Evolutionary conservation across 768 basidiomycete species (phyloP).

Genomic region (Termitomyces sp.): DNA sequence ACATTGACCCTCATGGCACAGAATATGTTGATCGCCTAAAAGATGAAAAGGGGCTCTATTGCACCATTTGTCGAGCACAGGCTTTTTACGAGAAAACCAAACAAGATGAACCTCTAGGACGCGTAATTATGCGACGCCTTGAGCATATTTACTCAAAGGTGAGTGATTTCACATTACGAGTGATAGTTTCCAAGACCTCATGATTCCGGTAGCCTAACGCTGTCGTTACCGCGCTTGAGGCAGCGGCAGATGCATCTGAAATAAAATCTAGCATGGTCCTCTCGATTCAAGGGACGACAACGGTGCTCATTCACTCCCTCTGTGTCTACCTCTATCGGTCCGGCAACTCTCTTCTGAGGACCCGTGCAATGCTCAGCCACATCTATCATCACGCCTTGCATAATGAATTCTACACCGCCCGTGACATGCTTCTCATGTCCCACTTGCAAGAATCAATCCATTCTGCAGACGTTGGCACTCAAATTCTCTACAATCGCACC

Average conservation of each 20-base stretch:
- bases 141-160: constrained; percentile 99
- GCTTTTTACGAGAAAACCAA: constrained; percentile 81
- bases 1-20: constrained; percentile 98
- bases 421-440: constrained; percentile 98
- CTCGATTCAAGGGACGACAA: constrained; percentile 47
- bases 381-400: constrained; percentile 96
- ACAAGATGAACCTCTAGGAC: constrained; percentile 72
- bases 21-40: constrained; percentile 97
- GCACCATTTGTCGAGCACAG: constrained; percentile 89
- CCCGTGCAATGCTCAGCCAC: constrained; percentile 95
- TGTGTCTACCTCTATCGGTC: constrained; percentile 92
- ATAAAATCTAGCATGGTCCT: constrained; percentile 62
- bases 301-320: constrained; percentile 79
- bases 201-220: constrained; percentile 71
- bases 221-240: constrained; percentile 86
- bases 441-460: constrained; percentile 96
- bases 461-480: constrained; percentile 93
- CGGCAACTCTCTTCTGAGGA: constrained; percentile 86
- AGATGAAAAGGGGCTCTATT: constrained; percentile 92
- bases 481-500: constrained; percentile 96
- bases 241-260: constrained; percentile 50
- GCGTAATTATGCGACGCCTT: constrained; percentile 90
- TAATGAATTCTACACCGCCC: constrained; percentile 93
- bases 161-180: constrained; percentile 4
- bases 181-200: neutral